Evolutionary conservation across 768 basidiomycete species (phyloP).

Genomic region (Psilocybe tampanensis): DNA sequence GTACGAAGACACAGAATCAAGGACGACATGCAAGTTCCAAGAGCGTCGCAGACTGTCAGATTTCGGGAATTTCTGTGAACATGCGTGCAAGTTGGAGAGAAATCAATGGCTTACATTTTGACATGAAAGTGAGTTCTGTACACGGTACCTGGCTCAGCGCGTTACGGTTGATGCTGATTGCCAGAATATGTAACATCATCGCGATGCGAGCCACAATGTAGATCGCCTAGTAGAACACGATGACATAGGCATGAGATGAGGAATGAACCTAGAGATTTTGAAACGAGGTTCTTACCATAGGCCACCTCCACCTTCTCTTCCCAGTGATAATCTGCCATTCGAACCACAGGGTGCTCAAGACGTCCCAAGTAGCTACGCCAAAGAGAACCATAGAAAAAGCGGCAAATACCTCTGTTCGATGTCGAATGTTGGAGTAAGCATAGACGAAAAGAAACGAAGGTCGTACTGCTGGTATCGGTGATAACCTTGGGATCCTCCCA

Average conservation of each 20-base stretch:
- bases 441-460: neutral
- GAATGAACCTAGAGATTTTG: neutral
- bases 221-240: constrained; percentile 21
- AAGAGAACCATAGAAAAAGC: constrained; percentile 32
- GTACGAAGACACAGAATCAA: constrained; percentile 36
- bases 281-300: constrained; percentile 26
- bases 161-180: constrained; percentile 34
- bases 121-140: constrained; percentile 32
- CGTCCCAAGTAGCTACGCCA: constrained; percentile 36
- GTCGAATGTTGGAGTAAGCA: neutral
- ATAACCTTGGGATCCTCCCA: constrained; percentile 32
- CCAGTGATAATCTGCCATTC: constrained; percentile 33
- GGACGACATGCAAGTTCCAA: constrained; percentile 34
- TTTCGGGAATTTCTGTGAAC: neutral
- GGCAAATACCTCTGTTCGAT: constrained; percentile 28
- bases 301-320: constrained; percentile 33
- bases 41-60: constrained; percentile 30
- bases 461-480: constrained; percentile 29
- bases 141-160: constrained; percentile 35
- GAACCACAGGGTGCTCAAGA: constrained; percentile 30
- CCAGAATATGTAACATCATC: constrained; percentile 35
- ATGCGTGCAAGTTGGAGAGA: no score
- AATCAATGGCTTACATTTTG: constrained; percentile 25
- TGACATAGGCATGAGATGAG: neutral
- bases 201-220: constrained; percentile 34